Base-by-base conservation (phyloP, 2,329 filamentous ascomycete genomes). In the Arthrobotrys iridis region DNA sequence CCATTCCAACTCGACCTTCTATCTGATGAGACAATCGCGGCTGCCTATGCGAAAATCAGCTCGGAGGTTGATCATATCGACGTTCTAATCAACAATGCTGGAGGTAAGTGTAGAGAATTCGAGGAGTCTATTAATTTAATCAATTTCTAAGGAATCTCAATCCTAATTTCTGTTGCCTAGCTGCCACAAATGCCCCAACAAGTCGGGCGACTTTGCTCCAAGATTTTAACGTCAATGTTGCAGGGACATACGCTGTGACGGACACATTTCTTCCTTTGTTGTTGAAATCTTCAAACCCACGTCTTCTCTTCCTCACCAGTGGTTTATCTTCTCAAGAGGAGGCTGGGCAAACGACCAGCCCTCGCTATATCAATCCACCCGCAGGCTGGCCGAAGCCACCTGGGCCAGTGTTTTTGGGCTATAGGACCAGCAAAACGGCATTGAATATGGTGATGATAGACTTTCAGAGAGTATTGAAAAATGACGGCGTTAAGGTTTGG, bases 401-500 rank as follows among this genome's bases (percentile, higher is more conserved):
- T 3, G 55, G 78, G 4, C 68, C 30, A 55, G 22, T 67, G 10
- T 62, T 52, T 28, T 55, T 78, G 0, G 79, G 80, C 1, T 86
- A 86, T 72, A 82, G 84, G 2, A 80, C 79, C 24, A 78, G 79
- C 20, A 86, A 86, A 79, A 82, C 81, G 1, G 84, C 82, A 0
- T 77, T 86, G 65, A 86, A 85, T 75, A 86, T 86, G 84, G 70
- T 86, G 76, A 84, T 85, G 84, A 80, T 82, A 4, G 83, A 85
- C 68, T 85, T 83, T 83, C 57, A 79, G 26, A 81, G 82, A 35
- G 76, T 82, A 0, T 79, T 87, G 26, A 82, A 80, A 48, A 82
- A 82, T 1, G 86, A 88, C 43, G 85, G 85, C 0, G 84, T 87
- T 3, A 86, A 85, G 78, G 83, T 85, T 0, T 87, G 82, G 81